phyloP scores from a whole-genome alignment of 2,329 filamentous ascomycete species.

The Botrytis sinoallii region DNA sequence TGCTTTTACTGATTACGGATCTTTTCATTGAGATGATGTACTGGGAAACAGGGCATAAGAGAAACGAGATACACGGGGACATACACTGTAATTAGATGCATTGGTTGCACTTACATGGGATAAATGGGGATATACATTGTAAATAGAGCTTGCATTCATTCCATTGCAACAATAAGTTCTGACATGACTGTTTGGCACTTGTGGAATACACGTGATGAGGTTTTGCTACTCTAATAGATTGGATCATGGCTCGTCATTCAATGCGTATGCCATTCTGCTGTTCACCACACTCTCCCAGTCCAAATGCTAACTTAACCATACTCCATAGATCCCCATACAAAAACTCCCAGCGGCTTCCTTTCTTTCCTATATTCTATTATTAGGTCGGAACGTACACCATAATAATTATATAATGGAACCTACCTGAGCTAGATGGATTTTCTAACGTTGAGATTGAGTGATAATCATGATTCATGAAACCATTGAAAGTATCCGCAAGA shows the following conservation, averaged over 20 bases:
- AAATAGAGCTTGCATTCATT: not conserved
- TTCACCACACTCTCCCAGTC: not conserved
- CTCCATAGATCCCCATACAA: not conserved
- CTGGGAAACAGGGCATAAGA: too few relatives aligned
- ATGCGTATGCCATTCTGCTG: not conserved
- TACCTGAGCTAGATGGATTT: not conserved
- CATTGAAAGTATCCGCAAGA: fast-evolving
- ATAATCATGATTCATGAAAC: not conserved
- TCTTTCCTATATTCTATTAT: not conserved
- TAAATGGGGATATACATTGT: not conserved
- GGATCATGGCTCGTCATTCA: not conserved
- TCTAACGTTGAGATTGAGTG: not conserved
- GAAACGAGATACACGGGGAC: not conserved
- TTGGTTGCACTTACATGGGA: not conserved
- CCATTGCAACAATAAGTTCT: not conserved
- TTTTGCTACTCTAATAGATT: not conserved
- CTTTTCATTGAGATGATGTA: not conserved
- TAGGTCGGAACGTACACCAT: not conserved
- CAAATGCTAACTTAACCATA: not conserved
- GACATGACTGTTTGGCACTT: not conserved
- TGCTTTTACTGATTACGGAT: not conserved
- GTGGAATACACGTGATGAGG: not conserved
- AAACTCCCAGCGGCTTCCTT: not conserved
- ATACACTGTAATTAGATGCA: not conserved
- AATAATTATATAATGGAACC: not conserved